Base-by-base conservation (phyloP, 305 asterid genomes). In the Plantago coronopus region DNA sequence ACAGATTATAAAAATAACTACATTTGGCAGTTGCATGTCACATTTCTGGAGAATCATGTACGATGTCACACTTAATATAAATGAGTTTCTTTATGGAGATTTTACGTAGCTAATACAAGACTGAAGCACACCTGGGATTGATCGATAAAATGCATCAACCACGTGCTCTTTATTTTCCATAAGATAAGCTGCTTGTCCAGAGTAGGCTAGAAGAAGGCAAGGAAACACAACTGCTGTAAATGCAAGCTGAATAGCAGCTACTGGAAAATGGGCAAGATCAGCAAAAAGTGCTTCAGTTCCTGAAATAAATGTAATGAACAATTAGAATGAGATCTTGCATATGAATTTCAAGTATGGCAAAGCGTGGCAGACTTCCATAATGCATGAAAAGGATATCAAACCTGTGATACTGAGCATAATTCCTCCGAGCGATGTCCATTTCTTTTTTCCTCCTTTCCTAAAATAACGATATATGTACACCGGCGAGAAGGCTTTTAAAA, bases 271-370 rank as follows among this genome's bases (percentile, higher is more conserved):
- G 62, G 90, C 86, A 57, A 93, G 93, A 77, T 93, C 99, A 49
- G 99, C 99, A 72, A 93, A 93, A 53, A 93, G 97, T 54, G 99
- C 97, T 83, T 93, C 99, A 0, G 95, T 93, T 64, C 99, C 99
- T 89, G 88, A 80, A 88, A 66, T 53, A 58, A 48, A 18, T 34
- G 8, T 34, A 43, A 65, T 48, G 73, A 61, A 5, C n/a, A 37
- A 57, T 67, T 65, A 69, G 63, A 62, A 57, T 19, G 25, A 6
- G 40, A 34, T 34, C 40, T 34, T 0, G 40, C 40, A 34, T 34
- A 34, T 34, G 40, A 34, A 34, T 63, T 34, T 23, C 25, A 17
- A 5, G 15, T 62, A 60, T 43, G 64, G 17, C 2, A 15, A 42
- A 57, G 9, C 0, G 11, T 7, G 12, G 12, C 12, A 34, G 9